Conservation (phyloP, 805 yeast genomes). For the Grigorovia humatica region DNA sequence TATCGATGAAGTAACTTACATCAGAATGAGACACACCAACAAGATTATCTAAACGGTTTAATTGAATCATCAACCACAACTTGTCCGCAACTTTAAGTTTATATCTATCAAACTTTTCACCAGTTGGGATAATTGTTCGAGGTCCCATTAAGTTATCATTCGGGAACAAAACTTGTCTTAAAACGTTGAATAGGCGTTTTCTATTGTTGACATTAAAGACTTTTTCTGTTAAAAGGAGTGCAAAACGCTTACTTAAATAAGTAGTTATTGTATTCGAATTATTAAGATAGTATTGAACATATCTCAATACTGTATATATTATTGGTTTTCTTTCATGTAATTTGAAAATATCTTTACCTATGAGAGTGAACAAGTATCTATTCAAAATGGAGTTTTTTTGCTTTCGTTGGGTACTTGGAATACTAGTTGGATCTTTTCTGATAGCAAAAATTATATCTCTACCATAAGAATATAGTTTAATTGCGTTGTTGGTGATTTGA, state of each 20-base stretch:
- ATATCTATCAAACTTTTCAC: conserved; percentile 29
- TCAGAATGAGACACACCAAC: conserved; percentile 17
- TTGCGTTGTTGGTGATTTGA: background rate
- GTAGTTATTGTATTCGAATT: background rate
- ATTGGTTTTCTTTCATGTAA: conserved; percentile 25
- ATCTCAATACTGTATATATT: conserved; percentile 21
- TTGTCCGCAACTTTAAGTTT: conserved; percentile 20
- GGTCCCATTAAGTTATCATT: conserved; percentile 42
- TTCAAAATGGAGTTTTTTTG: conserved; percentile 1
- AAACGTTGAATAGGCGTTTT: conserved; percentile 16
- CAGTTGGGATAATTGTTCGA: conserved; percentile 33
- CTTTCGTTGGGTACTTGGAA: no score
- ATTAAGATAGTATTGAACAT: conserved; percentile 7
- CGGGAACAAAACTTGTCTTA: conserved; percentile 37
- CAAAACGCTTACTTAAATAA: background rate
- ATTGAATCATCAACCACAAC: conserved; percentile 16
- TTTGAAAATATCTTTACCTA: conserved; percentile 9
- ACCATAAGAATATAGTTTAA: background rate
- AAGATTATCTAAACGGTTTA: conserved; percentile 9
- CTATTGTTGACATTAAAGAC: conserved; percentile 12
- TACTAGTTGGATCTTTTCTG: background rate
- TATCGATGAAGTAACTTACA: conserved; percentile 18
- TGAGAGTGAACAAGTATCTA: conserved; percentile 14
- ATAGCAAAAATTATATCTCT: background rate
- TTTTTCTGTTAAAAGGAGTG: conserved; percentile 8